Evolutionary conservation across 1,139 yeast species (phyloP), one percentile per base, ranked within the genome.

Genomic region (Sugiyamaella grinbergsii): DNA sequence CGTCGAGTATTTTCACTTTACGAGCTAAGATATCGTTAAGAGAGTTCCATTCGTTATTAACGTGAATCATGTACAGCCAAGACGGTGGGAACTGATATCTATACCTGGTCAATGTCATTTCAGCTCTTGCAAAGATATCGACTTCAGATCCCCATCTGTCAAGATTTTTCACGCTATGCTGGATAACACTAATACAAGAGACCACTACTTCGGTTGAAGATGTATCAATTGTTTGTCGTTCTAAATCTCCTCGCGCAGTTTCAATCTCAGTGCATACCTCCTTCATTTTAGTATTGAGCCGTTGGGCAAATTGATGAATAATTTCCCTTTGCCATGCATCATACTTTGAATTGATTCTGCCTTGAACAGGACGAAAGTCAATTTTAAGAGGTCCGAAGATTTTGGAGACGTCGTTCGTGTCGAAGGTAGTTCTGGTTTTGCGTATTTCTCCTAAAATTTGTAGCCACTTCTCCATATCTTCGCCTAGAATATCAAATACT

Each of bases 1-100:
- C 71, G 5, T 72, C 67, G n/a, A 86, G 68, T 5, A 72, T 60
- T 1, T 58, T 56, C 3, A 66, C 60, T 56, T 78, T 78, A 31
- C 68, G 66, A 0, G 60, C 61, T 24, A 81, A 56, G 2, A 83
- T 66, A 18, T 79, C 75, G 0, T 62, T 57, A 7, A 86, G 64
- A 4, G 79, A 72, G 0, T 72, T 64, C 53, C 77, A 64, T 49
- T 79, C 80, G 51, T 72, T 74, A 23, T 80, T 83, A 1, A 88
- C 58, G 58, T 86, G 94, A 42, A 85, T 94, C 39, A 73, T 72
- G 62, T 72, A 79, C 1, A 83, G 57, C 88, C 93, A 85, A 23
- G 76, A 75, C 0, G 65, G 45, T 0, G 84, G 79, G 50, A 81
- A 76, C 36, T 72, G 73, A 58, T 71, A 76, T 39, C 85, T 69